These are phyloP conservation scores for Parietaria judaica DNA, from an alignment of 306 rosid species.

Conservation along the genomic window DNA sequence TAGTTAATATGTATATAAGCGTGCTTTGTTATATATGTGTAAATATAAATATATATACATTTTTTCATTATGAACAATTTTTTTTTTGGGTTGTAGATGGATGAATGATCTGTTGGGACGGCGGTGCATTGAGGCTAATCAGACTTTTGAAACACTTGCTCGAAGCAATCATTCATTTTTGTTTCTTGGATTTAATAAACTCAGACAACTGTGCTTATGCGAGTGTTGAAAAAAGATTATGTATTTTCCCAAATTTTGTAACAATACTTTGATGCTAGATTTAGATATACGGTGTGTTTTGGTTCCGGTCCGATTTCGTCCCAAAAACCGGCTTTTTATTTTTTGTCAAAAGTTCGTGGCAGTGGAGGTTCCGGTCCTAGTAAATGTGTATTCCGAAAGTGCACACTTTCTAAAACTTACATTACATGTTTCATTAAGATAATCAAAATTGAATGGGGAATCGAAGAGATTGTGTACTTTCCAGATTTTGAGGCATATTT, in stretches of 20 bases:
- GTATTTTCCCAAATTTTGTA: neutral
- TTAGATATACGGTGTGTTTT: neutral
- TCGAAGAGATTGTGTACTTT: too few relatives aligned
- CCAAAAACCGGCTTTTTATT: too few relatives aligned
- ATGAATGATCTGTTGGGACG: slow-evolving; percentile 60
- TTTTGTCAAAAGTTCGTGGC: too few relatives aligned
- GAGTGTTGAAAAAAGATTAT: neutral
- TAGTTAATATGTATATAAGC: slow-evolving; percentile 39
- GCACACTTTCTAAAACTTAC: too few relatives aligned
- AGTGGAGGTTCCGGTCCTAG: too few relatives aligned
- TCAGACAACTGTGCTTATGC: neutral
- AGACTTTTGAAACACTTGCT: slow-evolving; percentile 39
- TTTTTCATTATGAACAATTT: neutral
- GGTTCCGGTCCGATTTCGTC: too few relatives aligned
- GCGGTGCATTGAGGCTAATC: slow-evolving; percentile 46
- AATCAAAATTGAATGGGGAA: too few relatives aligned
- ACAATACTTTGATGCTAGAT: neutral
- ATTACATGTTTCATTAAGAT: too few relatives aligned
- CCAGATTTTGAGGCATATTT: too few relatives aligned
- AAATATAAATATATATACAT: neutral
- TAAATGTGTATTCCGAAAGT: too few relatives aligned
- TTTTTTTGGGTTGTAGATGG: slow-evolving; percentile 68
- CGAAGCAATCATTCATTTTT: slow-evolving; percentile 6
- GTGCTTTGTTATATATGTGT: slow-evolving; percentile 25
- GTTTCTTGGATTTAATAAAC: neutral